These are phyloP conservation scores for Amanita rubescens DNA, from an alignment of 768 basidiomycete genomes.

Conservation along the genomic window DNA sequence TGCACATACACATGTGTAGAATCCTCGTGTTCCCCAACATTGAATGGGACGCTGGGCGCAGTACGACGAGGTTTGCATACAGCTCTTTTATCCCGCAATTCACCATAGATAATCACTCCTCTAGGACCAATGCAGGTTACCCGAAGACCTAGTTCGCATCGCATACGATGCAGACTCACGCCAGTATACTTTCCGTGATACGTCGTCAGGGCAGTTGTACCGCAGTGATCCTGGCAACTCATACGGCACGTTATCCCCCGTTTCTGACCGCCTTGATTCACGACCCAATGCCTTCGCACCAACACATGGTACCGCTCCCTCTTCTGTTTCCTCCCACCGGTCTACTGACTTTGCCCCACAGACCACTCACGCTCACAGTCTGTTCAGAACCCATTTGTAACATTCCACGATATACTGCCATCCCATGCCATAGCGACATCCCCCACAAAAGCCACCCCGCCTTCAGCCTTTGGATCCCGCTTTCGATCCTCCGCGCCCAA, in stretches of 20 bases:
- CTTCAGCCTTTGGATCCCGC: conserved; percentile 15
- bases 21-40: neutral
- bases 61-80: conserved; percentile 28
- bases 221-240: conserved; percentile 34
- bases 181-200: conserved; percentile 44
- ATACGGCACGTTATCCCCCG: conserved; percentile 37
- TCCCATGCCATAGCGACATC: conserved; percentile 36
- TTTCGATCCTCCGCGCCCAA: conserved; percentile 6
- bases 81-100: neutral
- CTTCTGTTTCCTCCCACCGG: neutral
- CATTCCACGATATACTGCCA: conserved; percentile 44
- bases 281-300: conserved; percentile 20
- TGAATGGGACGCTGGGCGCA: conserved; percentile 20
- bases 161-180: conserved; percentile 47
- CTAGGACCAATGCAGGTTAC: conserved; percentile 33
- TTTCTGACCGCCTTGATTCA: conserved; percentile 14
- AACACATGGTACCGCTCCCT: conserved; percentile 1
- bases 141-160: conserved; percentile 41
- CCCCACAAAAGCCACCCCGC: conserved; percentile 9
- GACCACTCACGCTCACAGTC: neutral
- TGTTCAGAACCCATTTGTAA: conserved; percentile 18
- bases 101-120: neutral
- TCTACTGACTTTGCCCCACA: neutral
- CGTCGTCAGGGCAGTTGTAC: conserved; percentile 33
- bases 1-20: neutral